Evolutionary conservation across 495 filamentous ascomycete genomes (phyloP), one percentile per base, ranked within the genome.

Genomic region (Friedmanniomyces simplex): DNA sequence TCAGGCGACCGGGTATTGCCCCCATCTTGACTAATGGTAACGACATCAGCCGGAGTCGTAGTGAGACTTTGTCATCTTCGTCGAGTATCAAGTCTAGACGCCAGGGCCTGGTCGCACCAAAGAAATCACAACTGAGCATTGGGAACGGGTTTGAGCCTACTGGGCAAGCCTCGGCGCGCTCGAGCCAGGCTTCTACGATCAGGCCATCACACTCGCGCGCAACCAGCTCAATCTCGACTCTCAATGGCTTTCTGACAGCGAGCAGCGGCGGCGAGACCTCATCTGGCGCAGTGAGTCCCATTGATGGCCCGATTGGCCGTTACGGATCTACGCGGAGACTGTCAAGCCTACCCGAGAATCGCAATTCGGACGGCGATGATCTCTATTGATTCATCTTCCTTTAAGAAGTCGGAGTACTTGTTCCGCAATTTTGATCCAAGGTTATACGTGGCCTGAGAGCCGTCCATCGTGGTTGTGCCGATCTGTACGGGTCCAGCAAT

Each of bases 41-140:
- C 65, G 91, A 97, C 65, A 81, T 90, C 24, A 82, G 88, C 45
- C 82, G 91, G 45, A 95, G 89, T 62, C 93, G 95, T 61, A 95
- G 89, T 57, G 91, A 97, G 67, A 89, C 86, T 22, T 76, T 88
- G 16, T 77, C 88, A 34, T 78, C 82, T 42, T 77, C 77, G 21
- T 78, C 81, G 65, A 64, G 58, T 42, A 79, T 66, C 68, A 86
- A 72, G 57, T 77, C 67, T 54, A 83, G 85, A 63, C 81, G 91
- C 6, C 95, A 95, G 88, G 91, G 90, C 5, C 83, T 94, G 26
- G 82, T 96, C 11, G 47, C 45, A 20, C 57, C 59, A 10, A 51
- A 37, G 12, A 83, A 79, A 61, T 87, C 88, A 65, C 78, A 83
- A 24, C 79, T 81, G 14, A 88, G 89, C 53, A 73, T 94, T 11